Base-by-base conservation (phyloP, 176 grass and related monocot species). In the Cocos nucifera region DNA sequence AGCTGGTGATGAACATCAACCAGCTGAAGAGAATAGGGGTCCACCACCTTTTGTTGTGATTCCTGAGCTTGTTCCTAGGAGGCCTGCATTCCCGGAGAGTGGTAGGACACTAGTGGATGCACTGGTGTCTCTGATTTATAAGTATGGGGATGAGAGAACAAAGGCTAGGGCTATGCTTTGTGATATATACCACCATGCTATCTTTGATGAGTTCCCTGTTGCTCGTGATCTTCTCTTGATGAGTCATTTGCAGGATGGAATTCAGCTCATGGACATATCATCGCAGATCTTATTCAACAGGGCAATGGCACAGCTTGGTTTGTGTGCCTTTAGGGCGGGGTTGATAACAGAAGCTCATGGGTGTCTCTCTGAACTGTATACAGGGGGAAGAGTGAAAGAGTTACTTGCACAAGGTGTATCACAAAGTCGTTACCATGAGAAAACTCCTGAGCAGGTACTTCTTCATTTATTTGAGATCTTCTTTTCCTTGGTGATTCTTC, bases 141-240 rank as follows among this genome's bases (percentile, higher is more conserved):
- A 77, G 20, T 82, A 69, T 55, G 92, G 92, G 54, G 92, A 96
- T 80, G 92, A 96, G 72, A 83, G 87, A 54, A 96, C 92, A 15
- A 96, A 96, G 80, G 87, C 92, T 48, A 77, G 87, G 66, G 92
- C 92, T 58, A 91, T 96, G 92, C 75, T 96, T 50, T 96, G 92
- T 66, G 87, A 96, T 67, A 91, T 96, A 72, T 96, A 96, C 75
- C 87, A 96, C 70, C 87, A 96, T 66, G 87, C 92, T 6, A 85
- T 96, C 49, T 90, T 80, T 74, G 92, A 96, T 72, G 73, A 96
- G 68, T 96, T 82, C 72, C 39, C 80, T 50, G 79, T 96, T 30
- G 86, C 91, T 54, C 77, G 91, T 50, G 86, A 96, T 73, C 81
- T 96, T 66, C 80, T 96, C 54, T 82, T 96, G 63, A 96, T 96